Evolutionary conservation across 306 rosid species (phyloP), one percentile per base, ranked within the genome.

Genomic region (Betula pendula): DNA sequence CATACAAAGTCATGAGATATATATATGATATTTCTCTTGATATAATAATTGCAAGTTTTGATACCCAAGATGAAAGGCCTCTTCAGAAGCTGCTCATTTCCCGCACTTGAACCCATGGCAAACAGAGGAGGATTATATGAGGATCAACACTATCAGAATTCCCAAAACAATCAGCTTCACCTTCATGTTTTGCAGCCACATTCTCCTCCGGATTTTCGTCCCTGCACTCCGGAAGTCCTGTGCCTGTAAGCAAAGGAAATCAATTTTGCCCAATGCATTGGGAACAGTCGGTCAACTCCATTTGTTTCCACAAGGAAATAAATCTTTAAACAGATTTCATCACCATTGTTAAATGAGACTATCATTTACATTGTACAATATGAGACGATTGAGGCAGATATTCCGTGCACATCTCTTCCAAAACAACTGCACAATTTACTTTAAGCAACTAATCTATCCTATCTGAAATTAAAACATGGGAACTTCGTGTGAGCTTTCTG

Each of bases 121-220:
- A 45, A 86, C 89, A 6, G 97, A 92, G n/a, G 6, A 95, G 92
- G 79, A 95, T 87, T 51, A 95, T 92, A 95, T 88, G 53, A 95
- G 97, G 84, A 95, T 85, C 83, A 95, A 89, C n/a, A 97, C 97
- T 53, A 95, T 79, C 89, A 95, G 85, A 66, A 95, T 95, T 78
- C 96, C 99, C 90, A 95, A 73, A 50, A 95, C 97, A 78, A 95
- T 90, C 83, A 95, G 84, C 90, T 95, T 95, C 74, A 95, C 85
- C 92, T 95, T 95, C 99, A 95, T 95, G 81, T 95, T 95, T 76
- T 95, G 97, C 75, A 95, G 89, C 99, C 99, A 95, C 99, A 95
- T 95, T 82, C 85, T 95, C 80, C 99, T 80, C 56, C 97, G 90
- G 75, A 95, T 95, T 82, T 92, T 79, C 4, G 97, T 92, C 43